Percentiles rank a stretch among this genome's conserved stretches.
Evolutionary conservation across 768 basidiomycete genomes (phyloP).

Genomic region (Boletellus ananiceps): DNA sequence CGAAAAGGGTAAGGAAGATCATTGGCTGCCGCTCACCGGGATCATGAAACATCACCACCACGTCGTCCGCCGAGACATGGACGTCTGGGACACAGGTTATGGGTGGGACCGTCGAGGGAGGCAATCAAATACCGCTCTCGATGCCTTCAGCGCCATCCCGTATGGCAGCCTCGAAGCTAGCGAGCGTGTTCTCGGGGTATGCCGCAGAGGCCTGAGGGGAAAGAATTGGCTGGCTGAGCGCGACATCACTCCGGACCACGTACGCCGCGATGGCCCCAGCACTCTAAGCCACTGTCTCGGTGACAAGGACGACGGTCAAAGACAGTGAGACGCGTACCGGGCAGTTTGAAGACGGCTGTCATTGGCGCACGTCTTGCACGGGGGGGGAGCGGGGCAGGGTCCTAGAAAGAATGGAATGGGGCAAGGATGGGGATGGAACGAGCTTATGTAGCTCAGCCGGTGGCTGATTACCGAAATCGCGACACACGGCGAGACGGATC

Average conservation of each 20-base stretch:
- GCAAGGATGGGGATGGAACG: not conserved
- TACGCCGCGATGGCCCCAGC: slow-evolving; percentile 75
- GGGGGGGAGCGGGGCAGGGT: not conserved
- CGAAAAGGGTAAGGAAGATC: slow-evolving; percentile 21
- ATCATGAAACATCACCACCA: slow-evolving; percentile 96
- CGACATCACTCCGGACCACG: slow-evolving; percentile 34
- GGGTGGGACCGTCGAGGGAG: slow-evolving; percentile 34
- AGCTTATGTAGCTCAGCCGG: slow-evolving; percentile 23
- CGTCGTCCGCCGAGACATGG: slow-evolving; percentile 83
- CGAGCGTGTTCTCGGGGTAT: slow-evolving; percentile 92
- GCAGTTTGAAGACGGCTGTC: slow-evolving; percentile 16
- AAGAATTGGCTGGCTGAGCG: slow-evolving; percentile 1
- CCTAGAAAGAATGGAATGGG: not conserved
- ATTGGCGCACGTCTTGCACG: slow-evolving; percentile 15
- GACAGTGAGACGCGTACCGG: slow-evolving; percentile 20
- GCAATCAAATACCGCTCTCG: slow-evolving; percentile 82
- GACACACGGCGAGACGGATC: not conserved
- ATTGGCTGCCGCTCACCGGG: slow-evolving; percentile 47
- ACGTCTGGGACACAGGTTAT: slow-evolving; percentile 77
- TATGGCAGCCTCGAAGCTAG: slow-evolving; percentile 92
- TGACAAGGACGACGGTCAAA: not conserved
- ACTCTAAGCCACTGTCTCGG: slow-evolving; percentile 43
- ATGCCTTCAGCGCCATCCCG: slow-evolving; percentile 94
- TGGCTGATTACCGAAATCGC: slow-evolving; percentile 18
- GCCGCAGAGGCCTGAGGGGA: slow-evolving; percentile 71